phyloP scores from a whole-genome alignment of 2,329 filamentous ascomycete species.

The Epichloe gansuensis region DNA sequence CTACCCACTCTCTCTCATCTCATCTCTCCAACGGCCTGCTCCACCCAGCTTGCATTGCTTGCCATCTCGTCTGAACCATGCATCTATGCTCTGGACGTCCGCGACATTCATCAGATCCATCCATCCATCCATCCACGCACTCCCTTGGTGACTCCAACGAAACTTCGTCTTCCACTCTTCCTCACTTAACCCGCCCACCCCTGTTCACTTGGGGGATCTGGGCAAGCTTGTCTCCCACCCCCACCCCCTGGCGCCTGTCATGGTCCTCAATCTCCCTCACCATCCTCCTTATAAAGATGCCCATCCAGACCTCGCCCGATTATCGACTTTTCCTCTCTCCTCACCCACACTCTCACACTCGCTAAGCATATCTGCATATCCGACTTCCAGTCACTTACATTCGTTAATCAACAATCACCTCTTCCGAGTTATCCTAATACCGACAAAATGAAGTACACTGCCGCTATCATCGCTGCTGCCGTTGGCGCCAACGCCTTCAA shows the following conservation, averaged over 20 bases:
- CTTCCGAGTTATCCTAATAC: constrained; percentile 30
- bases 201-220: constrained; percentile 1
- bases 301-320: constrained; percentile 24
- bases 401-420: constrained; percentile 31
- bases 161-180: not conserved
- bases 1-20: no score
- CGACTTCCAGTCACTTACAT: constrained; percentile 48
- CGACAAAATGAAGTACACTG: constrained; percentile 55
- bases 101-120: not conserved
- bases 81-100: not conserved
- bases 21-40: not conserved
- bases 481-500: constrained; percentile 12
- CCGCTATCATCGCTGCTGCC: constrained; percentile 39
- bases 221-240: constrained; percentile 4
- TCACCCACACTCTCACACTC: constrained; percentile 38
- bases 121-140: not conserved
- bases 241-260: constrained; percentile 9
- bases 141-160: constrained; percentile 4
- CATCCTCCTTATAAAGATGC: constrained; percentile 35
- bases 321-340: constrained; percentile 21
- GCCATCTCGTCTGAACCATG: not conserved
- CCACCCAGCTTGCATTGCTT: not conserved
- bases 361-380: constrained; percentile 27
- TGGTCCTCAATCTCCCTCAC: constrained; percentile 9
- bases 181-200: not conserved